phyloP scores from a whole-genome alignment of 1,139 yeast genomes.

The Candida smagusa region DNA sequence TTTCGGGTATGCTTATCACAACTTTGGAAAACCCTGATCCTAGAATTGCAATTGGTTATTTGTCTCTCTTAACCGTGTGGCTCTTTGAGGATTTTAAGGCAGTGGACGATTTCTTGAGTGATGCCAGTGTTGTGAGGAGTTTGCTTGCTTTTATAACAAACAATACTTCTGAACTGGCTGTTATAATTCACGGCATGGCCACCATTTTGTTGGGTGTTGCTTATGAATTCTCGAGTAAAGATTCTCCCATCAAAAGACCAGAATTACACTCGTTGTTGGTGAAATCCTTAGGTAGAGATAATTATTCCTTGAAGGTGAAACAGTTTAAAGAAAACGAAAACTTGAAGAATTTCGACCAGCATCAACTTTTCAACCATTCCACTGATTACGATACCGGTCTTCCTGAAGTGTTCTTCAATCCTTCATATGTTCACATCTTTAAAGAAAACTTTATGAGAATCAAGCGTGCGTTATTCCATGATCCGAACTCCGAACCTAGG shows the following conservation, averaged over 20 bases:
- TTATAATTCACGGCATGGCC: slow-evolving; percentile 72
- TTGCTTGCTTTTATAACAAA: slow-evolving; percentile 66
- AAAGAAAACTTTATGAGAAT: slow-evolving; percentile 72
- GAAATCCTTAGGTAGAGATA: slow-evolving; percentile 77
- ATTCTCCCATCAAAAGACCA: slow-evolving; percentile 66
- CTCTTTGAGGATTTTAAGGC: slow-evolving; percentile 74
- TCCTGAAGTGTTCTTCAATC: slow-evolving; percentile 76
- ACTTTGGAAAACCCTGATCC: slow-evolving; percentile 65
- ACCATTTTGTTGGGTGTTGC: slow-evolving; percentile 70
- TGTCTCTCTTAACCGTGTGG: slow-evolving; percentile 75
- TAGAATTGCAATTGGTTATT: slow-evolving; percentile 73
- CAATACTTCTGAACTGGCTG: slow-evolving; percentile 53
- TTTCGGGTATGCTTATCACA: slow-evolving; percentile 71
- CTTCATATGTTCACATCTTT: slow-evolving; percentile 59
- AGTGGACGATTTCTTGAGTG: slow-evolving; percentile 72
- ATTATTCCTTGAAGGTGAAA: slow-evolving; percentile 68
- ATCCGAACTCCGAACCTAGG: slow-evolving; percentile 70
- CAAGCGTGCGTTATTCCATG: slow-evolving; percentile 67
- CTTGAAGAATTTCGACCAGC: slow-evolving; percentile 57
- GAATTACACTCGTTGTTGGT: slow-evolving; percentile 62
- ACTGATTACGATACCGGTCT: slow-evolving; percentile 75
- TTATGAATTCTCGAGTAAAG: slow-evolving; percentile 75
- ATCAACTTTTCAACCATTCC: slow-evolving; percentile 16
- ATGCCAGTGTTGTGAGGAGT: slow-evolving; percentile 62
- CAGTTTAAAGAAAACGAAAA: slow-evolving; percentile 62